These are phyloP conservation scores for Phytophthora niederhauseri DNA, from an alignment of 352 stramenopile genomes.

Conservation along the genomic window DNA sequence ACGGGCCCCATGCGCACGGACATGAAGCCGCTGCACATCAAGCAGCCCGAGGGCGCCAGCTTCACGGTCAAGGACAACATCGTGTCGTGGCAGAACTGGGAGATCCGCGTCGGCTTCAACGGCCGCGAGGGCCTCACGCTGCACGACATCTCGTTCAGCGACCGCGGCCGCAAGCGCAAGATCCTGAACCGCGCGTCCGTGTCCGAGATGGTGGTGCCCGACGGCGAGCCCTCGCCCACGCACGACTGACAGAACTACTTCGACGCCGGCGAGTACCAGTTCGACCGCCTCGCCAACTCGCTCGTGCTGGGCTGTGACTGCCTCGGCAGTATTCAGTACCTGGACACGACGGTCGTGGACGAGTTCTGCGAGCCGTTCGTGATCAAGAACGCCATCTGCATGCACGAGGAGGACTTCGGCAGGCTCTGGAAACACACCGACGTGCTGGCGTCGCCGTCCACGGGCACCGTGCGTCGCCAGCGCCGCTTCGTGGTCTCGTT, in stretches of 20 bases:
- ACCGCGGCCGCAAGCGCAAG: slow-evolving; percentile 45
- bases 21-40: slow-evolving; percentile 73
- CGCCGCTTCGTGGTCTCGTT: slow-evolving; percentile 84
- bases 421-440: slow-evolving; percentile 79
- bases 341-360: slow-evolving; percentile 35
- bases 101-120: slow-evolving; percentile 84
- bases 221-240: slow-evolving; percentile 72
- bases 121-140: slow-evolving; percentile 80
- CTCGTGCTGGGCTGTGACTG: slow-evolving; percentile 82
- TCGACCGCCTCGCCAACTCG: slow-evolving; percentile 78
- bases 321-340: slow-evolving; percentile 38
- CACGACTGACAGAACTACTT: slow-evolving; percentile 88
- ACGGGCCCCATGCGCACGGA: slow-evolving; percentile 46
- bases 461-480: slow-evolving; percentile 55
- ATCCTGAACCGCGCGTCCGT: slow-evolving; percentile 74
- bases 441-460: slow-evolving; percentile 32
- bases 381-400: slow-evolving; percentile 41
- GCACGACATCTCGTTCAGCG: slow-evolving; percentile 48
- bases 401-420: slow-evolving; percentile 40
- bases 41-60: slow-evolving; percentile 74
- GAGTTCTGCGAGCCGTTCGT: slow-evolving; percentile 39
- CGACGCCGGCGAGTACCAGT: slow-evolving; percentile 84
- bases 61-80: slow-evolving; percentile 74
- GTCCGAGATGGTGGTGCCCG: slow-evolving; percentile 90
- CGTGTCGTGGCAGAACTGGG: slow-evolving; percentile 84